Percentiles rank a stretch among this genome's conserved stretches.
These are phyloP conservation scores for Zasmidium cellare DNA, from an alignment of 2,329 filamentous ascomycete species.

Conservation along the genomic window DNA sequence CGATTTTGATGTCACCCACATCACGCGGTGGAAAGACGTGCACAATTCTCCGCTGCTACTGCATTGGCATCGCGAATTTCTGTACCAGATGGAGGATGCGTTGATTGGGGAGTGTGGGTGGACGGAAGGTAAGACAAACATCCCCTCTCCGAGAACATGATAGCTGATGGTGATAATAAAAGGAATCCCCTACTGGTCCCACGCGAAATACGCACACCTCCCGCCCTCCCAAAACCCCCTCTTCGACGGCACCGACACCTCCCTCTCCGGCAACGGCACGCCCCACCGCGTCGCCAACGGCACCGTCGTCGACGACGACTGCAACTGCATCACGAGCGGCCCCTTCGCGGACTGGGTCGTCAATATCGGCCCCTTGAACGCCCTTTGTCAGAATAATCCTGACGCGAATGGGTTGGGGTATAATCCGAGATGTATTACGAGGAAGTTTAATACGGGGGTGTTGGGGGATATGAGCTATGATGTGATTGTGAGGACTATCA, in stretches of 20 bases:
- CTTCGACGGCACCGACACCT: constrained; percentile 56
- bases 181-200: constrained; percentile 53
- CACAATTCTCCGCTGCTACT: constrained; percentile 31
- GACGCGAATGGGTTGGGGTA: constrained; percentile 31
- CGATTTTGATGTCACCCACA: constrained; percentile 30
- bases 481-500: neutral
- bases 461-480: constrained; percentile 7
- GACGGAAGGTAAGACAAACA: constrained; percentile 7
- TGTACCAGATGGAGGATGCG: constrained; percentile 45
- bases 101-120: constrained; percentile 39
- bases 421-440: constrained; percentile 37
- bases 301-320: constrained; percentile 46
- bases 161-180: constrained; percentile 35
- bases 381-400: constrained; percentile 29
- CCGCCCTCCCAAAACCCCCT: constrained; percentile 48
- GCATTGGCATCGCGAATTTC: constrained; percentile 44
- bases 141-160: constrained; percentile 18
- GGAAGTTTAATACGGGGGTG: constrained; percentile 5
- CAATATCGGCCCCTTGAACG: constrained; percentile 51
- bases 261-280: constrained; percentile 33
- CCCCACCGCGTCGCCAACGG: constrained; percentile 35
- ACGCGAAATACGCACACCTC: constrained; percentile 45
- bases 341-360: constrained; percentile 50
- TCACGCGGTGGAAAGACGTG: constrained; percentile 20
- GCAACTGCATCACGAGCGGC: constrained; percentile 53